Base-by-base conservation (phyloP, 2,329 filamentous ascomycete species). In the Alternaria ethzedia region DNA sequence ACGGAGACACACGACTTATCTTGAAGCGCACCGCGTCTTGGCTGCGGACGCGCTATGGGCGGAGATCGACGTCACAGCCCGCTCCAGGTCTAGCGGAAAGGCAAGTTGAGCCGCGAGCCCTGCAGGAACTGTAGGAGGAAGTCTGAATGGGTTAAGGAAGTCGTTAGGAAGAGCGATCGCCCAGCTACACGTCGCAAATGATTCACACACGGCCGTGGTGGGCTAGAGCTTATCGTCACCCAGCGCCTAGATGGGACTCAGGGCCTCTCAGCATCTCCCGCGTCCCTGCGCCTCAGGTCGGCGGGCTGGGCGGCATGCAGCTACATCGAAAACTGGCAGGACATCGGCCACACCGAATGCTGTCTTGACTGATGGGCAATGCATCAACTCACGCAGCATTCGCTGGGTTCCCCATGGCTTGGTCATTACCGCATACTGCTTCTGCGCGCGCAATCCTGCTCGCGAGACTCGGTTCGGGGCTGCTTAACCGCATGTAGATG, bases 21-120 rank as follows among this genome's bases (percentile, higher is more conserved):
- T 60, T 74, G 72, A 73, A 67, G 69, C 73, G 69, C 57, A 50
- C 21, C 57, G 64, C 59, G 75, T 72, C 59, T 60, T 58, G 58
- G 45, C 45, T 41, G 32, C 21, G 25, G 12, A 61, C 54, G 54
- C 54, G 41, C 47, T 52, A 52, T n/a, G 26, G 26, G 30, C 36
- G 36, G 59, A 45, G 64, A 68, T 65, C 57, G 56, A 61, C 67
- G 68, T 69, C 62, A 63, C 55, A 30, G 63, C 63, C 23, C 17
- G 50, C 30, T 36, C 36, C 45, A 36, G 28, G 28, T 23, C 9
- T 36, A 58, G 46, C 54, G 47, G 60, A 61, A 58, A 26, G 36
- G n/a, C 32, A 54, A 61, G 46, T 44, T 52, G 55, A 25, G 45
- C 51, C 43, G 54, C 26, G 28, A 12, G 51, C 44, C 13, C 20